Percentiles rank a stretch among this genome's conserved stretches.
Conservation (phyloP, 768 basidiomycete genomes). For the Omphalotus guepiniiformis region DNA sequence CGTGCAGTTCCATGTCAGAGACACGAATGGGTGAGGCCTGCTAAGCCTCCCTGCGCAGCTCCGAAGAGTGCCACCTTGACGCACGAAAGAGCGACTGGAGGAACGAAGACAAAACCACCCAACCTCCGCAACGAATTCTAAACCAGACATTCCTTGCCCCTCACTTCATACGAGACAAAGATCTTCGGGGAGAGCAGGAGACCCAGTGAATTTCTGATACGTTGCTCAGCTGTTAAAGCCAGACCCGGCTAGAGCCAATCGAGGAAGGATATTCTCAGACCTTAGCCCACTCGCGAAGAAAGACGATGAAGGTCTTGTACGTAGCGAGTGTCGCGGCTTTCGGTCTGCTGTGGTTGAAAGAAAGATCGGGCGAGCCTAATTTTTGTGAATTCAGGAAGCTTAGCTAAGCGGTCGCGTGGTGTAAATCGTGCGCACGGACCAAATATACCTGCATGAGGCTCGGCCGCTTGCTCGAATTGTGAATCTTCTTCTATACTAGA, state of each 20-base stretch:
- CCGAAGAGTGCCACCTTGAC: too few species aligned
- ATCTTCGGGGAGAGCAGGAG: slow-evolving; percentile 37
- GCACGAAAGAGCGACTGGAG: too few species aligned
- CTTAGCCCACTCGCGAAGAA: slow-evolving; percentile 72
- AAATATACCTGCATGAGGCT: too few species aligned
- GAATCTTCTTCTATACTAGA: too few species aligned
- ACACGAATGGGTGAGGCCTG: too few species aligned
- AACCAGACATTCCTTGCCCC: slow-evolving; percentile 29
- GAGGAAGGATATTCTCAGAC: slow-evolving; percentile 73
- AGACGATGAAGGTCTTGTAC: slow-evolving; percentile 35
- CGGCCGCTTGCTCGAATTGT: too few species aligned
- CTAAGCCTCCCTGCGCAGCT: too few species aligned
- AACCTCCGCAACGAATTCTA: slow-evolving; percentile 58
- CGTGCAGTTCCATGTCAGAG: too few species aligned
- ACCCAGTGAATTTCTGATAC: slow-evolving; percentile 60
- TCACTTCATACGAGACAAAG: slow-evolving; percentile 30
- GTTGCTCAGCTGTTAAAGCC: slow-evolving; percentile 54
- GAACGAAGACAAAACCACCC: slow-evolving; percentile 37
- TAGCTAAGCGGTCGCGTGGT: too few species aligned
- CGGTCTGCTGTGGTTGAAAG: slow-evolving; percentile 34
- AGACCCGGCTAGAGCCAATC: slow-evolving; percentile 62
- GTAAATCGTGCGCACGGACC: too few species aligned
- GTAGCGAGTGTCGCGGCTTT: slow-evolving; percentile 72
- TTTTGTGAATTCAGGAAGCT: too few species aligned
- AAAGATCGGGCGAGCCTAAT: too few species aligned